Evolutionary conservation across 2,329 filamentous ascomycete genomes (phyloP).

Genomic region (Cadophora sp.): DNA sequence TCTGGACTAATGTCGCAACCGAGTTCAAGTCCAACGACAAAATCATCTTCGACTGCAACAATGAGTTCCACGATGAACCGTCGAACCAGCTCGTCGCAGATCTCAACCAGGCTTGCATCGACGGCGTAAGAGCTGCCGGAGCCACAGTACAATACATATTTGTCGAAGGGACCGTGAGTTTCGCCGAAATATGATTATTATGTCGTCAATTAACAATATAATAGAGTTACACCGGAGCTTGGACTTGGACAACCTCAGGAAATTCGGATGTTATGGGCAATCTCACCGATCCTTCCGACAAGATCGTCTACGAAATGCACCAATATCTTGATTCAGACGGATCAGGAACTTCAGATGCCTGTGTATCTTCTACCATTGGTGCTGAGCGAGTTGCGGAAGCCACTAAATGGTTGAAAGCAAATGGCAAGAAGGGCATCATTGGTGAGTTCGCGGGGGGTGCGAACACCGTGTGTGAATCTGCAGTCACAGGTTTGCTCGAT

Average conservation of each 20-base stretch:
- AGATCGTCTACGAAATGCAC: constrained; percentile 67
- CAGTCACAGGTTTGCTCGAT: constrained; percentile 56
- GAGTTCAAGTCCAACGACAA: constrained; percentile 47
- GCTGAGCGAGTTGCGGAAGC: constrained; percentile 58
- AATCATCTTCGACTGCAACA: constrained; percentile 51
- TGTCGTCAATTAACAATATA: neutral
- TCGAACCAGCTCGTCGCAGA: constrained; percentile 47
- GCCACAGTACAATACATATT: constrained; percentile 61
- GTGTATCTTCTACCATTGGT: constrained; percentile 61
- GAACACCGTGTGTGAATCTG: constrained; percentile 56
- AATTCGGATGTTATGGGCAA: constrained; percentile 48
- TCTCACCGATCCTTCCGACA: constrained; percentile 59
- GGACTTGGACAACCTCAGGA: constrained; percentile 48
- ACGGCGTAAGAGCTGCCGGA: constrained; percentile 51
- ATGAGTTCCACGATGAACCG: constrained; percentile 53
- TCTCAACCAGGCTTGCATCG: constrained; percentile 54
- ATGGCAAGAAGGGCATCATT: constrained; percentile 58
- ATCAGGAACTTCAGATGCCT: constrained; percentile 57
- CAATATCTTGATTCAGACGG: constrained; percentile 65
- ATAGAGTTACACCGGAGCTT: constrained; percentile 35
- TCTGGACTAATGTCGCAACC: constrained; percentile 49
- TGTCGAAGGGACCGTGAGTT: constrained; percentile 55
- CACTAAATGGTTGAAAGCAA: constrained; percentile 60
- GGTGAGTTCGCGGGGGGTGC: constrained; percentile 61
- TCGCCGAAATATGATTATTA: neutral